phyloP scores from a whole-genome alignment of 2,329 filamentous ascomycete species.

The Phialocephala sp. region DNA sequence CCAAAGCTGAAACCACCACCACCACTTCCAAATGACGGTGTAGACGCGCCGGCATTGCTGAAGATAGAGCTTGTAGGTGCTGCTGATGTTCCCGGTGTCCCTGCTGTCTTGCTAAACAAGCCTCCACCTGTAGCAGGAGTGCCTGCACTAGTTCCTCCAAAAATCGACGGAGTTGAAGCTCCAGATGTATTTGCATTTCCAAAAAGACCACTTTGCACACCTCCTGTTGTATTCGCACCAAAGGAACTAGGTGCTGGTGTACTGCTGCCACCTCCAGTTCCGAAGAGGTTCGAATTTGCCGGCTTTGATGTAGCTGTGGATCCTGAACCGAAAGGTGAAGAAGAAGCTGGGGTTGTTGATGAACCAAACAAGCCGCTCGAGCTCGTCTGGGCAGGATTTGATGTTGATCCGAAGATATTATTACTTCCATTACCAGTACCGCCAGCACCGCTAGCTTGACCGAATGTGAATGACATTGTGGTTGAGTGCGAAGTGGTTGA shows the following conservation, averaged over 20 bases:
- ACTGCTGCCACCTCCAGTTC: conserved; percentile 20
- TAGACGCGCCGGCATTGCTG: conserved; percentile 15
- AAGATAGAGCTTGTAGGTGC: not conserved
- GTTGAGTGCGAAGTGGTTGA: conserved; percentile 1
- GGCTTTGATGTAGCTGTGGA: conserved; percentile 33
- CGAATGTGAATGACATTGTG: conserved; percentile 45
- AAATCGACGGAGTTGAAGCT: conserved; percentile 31
- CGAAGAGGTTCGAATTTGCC: conserved; percentile 23
- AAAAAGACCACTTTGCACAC: conserved; percentile 16
- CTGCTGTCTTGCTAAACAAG: conserved; percentile 18
- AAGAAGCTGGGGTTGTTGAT: conserved; percentile 23
- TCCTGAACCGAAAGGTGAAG: conserved; percentile 28
- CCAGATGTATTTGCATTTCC: conserved; percentile 29
- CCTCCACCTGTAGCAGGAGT: conserved; percentile 35
- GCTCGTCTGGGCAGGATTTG: conserved; percentile 19
- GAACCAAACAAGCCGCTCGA: conserved; percentile 42
- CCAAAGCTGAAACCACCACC: conserved; percentile 27
- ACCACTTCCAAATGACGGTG: conserved; percentile 24
- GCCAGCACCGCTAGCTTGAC: conserved; percentile 30
- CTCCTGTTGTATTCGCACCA: conserved; percentile 18
- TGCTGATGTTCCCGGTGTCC: conserved; percentile 13
- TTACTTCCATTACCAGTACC: conserved; percentile 25
- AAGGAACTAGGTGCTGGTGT: conserved; percentile 26
- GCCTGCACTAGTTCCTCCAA: conserved; percentile 40
- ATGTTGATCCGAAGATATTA: conserved; percentile 17